phyloP scores from a whole-genome alignment of 352 stramenopile species.

The Pythium dissotocum region DNA sequence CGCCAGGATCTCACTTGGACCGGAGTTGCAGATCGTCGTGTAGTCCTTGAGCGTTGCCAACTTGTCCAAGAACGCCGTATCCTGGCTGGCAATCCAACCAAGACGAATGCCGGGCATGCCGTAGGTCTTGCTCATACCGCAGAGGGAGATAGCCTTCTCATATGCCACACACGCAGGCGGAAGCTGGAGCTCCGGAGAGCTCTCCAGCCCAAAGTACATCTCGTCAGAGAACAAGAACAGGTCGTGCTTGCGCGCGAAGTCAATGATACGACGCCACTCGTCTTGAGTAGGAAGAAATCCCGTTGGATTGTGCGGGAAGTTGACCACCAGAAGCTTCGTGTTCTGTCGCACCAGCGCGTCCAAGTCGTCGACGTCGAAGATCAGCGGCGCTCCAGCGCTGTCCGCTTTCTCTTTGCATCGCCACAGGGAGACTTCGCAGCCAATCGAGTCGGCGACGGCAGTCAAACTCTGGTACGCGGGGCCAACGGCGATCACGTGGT shows the following conservation, averaged over 20 bases:
- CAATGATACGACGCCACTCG: conserved; percentile 46
- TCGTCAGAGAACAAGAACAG: conserved; percentile 68
- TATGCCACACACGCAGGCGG: conserved; percentile 38
- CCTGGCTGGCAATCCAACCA: conserved; percentile 54
- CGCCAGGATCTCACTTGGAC: conserved; percentile 59
- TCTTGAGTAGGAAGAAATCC: conserved; percentile 38
- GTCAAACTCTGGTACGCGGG: conserved; percentile 61
- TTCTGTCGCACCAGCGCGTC: conserved; percentile 35
- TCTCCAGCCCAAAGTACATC: conserved; percentile 62
- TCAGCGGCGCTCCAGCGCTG: conserved; percentile 20
- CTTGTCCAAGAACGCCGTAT: conserved; percentile 34
- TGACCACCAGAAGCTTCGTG: conserved; percentile 68
- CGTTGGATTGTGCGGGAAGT: conserved; percentile 82
- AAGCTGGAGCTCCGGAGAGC: conserved; percentile 26
- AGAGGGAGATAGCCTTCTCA: conserved; percentile 51
- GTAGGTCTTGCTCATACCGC: conserved; percentile 60
- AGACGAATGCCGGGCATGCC: conserved; percentile 54
- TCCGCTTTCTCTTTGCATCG: conserved; percentile 17
- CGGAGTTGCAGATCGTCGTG: conserved; percentile 66
- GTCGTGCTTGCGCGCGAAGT: conserved; percentile 36
- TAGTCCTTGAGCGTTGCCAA: conserved; percentile 67
- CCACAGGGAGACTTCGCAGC: conserved; percentile 44
- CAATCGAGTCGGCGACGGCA: conserved; percentile 37
- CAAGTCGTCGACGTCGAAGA: conserved; percentile 47
- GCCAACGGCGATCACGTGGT: conserved; percentile 52